phyloP scores from a whole-genome alignment of 345 rosid genomes.

The Sisymbrium altissimum region DNA sequence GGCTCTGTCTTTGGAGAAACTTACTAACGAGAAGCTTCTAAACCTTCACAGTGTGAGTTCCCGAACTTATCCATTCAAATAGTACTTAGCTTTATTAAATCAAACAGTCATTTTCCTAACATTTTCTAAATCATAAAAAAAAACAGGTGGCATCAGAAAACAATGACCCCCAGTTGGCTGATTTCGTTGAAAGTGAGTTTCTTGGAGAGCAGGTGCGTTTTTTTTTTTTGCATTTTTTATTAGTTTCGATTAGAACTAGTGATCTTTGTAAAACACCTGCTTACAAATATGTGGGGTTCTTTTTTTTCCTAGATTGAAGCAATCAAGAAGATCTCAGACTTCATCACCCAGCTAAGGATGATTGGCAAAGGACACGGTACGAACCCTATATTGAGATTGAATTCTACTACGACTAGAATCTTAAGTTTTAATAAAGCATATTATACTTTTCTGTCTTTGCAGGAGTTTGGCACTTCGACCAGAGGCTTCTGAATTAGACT shows the following conservation, averaged over 20 bases:
- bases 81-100: not conserved
- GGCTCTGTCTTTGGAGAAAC: slow-evolving; percentile 80
- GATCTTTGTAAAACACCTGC: not conserved
- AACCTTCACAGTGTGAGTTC: slow-evolving; percentile 56
- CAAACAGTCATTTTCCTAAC: not conserved
- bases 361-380: slow-evolving; percentile 95
- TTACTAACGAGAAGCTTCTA: slow-evolving; percentile 76
- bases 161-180: slow-evolving; percentile 64
- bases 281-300: not conserved
- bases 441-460: slow-evolving; percentile 16
- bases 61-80: not conserved
- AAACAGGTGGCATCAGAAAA: slow-evolving; percentile 63
- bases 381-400: not conserved
- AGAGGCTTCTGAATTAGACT: slow-evolving; percentile 52
- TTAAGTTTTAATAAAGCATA: not conserved
- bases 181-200: slow-evolving; percentile 68
- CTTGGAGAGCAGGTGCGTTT: slow-evolving; percentile 62
- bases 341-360: slow-evolving; percentile 76
- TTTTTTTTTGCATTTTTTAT: not conserved
- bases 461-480: slow-evolving; percentile 96
- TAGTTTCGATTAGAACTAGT: not conserved
- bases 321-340: slow-evolving; percentile 79
- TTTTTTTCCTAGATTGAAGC: slow-evolving; percentile 54
- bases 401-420: not conserved
- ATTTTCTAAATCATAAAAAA: not conserved